A percentile compares a stretch with the other conserved stretches of the same genome.
phyloP scores from a whole-genome alignment of 2,329 filamentous ascomycete species.

The Akanthomyces lecanii region DNA sequence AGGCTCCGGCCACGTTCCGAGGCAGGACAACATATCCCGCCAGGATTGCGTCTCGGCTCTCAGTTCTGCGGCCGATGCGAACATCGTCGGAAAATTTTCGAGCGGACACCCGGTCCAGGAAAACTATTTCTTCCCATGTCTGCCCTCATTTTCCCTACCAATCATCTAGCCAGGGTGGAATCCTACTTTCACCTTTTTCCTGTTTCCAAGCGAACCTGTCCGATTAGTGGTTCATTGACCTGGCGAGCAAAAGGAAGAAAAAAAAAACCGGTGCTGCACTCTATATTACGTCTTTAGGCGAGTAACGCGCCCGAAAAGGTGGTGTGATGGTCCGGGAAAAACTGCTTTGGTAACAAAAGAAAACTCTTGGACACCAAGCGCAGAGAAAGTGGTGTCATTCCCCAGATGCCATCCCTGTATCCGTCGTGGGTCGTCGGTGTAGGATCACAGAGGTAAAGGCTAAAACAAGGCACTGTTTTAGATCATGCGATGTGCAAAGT shows the following conservation, averaged over 20 bases:
- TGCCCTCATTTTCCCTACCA: background rate
- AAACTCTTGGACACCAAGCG: background rate
- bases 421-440: background rate
- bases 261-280: background rate
- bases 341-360: background rate
- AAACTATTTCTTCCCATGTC: no score
- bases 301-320: background rate
- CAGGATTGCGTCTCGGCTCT: no score
- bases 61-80: no score
- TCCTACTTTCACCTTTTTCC: background rate
- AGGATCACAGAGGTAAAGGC: background rate
- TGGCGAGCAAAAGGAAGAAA: background rate
- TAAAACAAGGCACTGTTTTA: constrained; percentile 8
- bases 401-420: background rate
- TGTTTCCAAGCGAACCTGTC: background rate
- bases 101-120: no score
- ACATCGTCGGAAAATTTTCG: no score
- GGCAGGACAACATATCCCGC: no score
- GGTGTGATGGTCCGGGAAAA: background rate
- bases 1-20: no score
- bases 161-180: no score
- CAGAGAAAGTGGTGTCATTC: background rate
- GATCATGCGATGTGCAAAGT: background rate
- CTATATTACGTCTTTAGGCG: background rate
- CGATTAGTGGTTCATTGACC: background rate